Conservation (phyloP, 805 yeast genomes). For the Barnettozyma sucrosica region DNA sequence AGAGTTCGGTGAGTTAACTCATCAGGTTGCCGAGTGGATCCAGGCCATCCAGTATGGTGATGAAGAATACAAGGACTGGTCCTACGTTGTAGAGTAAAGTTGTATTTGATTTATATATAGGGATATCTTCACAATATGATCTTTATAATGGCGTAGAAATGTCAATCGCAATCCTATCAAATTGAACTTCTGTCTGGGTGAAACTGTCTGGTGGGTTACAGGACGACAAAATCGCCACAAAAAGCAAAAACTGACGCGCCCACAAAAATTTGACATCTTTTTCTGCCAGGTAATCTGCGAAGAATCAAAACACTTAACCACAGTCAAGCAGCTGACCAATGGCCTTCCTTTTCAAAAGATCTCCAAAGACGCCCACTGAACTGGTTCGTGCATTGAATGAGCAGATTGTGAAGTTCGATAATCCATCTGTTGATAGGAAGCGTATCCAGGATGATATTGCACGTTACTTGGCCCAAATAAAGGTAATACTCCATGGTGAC, state of each 20-base stretch:
- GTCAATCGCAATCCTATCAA: no score
- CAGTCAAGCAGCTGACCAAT: constrained; percentile 29
- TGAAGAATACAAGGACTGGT: constrained; percentile 55
- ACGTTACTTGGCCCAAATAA: constrained; percentile 57
- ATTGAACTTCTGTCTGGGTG: no score
- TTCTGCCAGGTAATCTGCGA: neutral
- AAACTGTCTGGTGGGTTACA: no score
- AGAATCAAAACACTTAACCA: neutral
- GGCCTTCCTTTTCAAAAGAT: constrained; percentile 89
- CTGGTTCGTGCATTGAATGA: constrained; percentile 72
- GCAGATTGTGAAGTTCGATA: constrained; percentile 51
- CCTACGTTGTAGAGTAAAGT: constrained; percentile 28
- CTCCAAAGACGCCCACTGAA: constrained; percentile 86
- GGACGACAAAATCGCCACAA: neutral
- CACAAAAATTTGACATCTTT: neutral
- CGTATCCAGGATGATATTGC: constrained; percentile 69
- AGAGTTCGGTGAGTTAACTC: constrained; percentile 74
- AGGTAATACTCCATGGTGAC: constrained; percentile 63
- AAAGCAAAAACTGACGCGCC: neutral
- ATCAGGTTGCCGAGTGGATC: constrained; percentile 78
- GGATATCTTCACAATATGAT: neutral
- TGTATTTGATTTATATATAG: neutral
- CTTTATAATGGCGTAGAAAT: neutral
- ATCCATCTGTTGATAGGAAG: constrained; percentile 28
- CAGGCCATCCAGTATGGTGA: constrained; percentile 86